Base-by-base conservation (phyloP, 257 asterid species). In the Agastache rugosa region DNA sequence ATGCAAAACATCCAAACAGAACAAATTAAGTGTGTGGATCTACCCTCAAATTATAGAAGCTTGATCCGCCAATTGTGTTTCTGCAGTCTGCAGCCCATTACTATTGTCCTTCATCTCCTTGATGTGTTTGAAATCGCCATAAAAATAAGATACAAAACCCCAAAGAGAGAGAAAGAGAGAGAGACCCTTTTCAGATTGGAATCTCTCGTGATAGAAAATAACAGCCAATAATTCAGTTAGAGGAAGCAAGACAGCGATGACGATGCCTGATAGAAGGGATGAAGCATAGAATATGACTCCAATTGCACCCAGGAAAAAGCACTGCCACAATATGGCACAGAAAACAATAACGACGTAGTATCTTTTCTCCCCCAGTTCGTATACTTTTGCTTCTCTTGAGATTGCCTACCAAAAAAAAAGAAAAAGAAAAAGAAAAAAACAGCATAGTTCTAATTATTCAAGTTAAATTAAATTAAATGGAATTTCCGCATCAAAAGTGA, bases 251-350 rank as follows among this genome's bases (percentile, higher is more conserved):
- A 66, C 77, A 5, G 84, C 44, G 7, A 82, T 80, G 23, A 77
- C 16, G 14, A 82, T 71, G 54, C 67, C 89, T 0, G 89, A 82
- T 3, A 85, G 8, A 3, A 85, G 87, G 10, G 89, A 82, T 1
- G 89, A 82, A 0, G 87, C 60, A 73, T 77, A 86, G 64, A 80
- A 82, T 55, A 86, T 80, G 0, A 86, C 77, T 10, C 91, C 91
- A 11, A 82, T 78, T 3, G 73, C 69, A 23, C 87, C 91, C 76
- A 82, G 51, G 83, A 84, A 82, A 34, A 78, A 80, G 27, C 87
- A 69, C 11, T 84, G 89, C 84, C 85, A 84, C 2, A 80, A 17
- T 59, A 86, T 25, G 11, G 80, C 82, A 76, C 78, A 78, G 9
- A 5, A 78, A 1, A 74, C 72, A 0, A 84, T 77, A 8, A 83